Conservation (phyloP, 305 asterid species). For the Rubia peregrina region DNA sequence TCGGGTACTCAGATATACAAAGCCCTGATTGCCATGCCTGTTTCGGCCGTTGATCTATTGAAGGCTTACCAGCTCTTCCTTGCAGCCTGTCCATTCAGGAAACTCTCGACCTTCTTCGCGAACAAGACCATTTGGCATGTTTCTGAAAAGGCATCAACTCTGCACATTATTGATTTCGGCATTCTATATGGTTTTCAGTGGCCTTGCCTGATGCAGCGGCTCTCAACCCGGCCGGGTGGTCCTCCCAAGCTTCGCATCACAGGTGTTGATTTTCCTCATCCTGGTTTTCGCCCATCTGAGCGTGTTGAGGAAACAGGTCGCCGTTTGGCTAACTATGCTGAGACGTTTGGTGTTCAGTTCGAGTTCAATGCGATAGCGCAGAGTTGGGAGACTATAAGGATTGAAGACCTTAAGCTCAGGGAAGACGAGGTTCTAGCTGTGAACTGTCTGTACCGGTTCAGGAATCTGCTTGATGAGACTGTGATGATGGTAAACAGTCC, state of each 20-base stretch:
- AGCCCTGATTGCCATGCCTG: conserved; percentile 41
- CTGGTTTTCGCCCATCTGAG: conserved; percentile 76
- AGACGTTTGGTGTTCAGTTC: conserved; percentile 60
- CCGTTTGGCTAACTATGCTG: conserved; percentile 63
- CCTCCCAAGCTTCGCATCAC: conserved; percentile 79
- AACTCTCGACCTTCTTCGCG: conserved; percentile 61
- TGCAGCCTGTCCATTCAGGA: conserved; percentile 78
- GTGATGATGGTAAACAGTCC: conserved; percentile 77
- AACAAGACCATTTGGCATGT: conserved; percentile 57
- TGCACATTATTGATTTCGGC: conserved; percentile 89
- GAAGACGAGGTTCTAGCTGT: conserved; percentile 64
- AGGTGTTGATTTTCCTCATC: conserved; percentile 75
- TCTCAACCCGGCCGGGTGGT: conserved; percentile 59
- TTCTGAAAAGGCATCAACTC: conserved; percentile 40
- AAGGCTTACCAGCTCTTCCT: conserved; percentile 81
- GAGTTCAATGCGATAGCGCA: conserved; percentile 79
- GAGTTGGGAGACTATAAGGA: conserved; percentile 77
- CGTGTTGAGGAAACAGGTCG: conserved; percentile 84
- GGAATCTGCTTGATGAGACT: conserved; percentile 78
- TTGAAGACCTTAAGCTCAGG: conserved; percentile 57
- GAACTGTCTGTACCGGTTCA: conserved; percentile 45
- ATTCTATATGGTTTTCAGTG: conserved; percentile 80
- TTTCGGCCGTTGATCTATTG: conserved; percentile 62
- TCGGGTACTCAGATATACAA: conserved; percentile 64
- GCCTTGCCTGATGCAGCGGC: conserved; percentile 74